Conservation (phyloP, 2,329 filamentous ascomycete species). For the Aspergillus unguis region DNA sequence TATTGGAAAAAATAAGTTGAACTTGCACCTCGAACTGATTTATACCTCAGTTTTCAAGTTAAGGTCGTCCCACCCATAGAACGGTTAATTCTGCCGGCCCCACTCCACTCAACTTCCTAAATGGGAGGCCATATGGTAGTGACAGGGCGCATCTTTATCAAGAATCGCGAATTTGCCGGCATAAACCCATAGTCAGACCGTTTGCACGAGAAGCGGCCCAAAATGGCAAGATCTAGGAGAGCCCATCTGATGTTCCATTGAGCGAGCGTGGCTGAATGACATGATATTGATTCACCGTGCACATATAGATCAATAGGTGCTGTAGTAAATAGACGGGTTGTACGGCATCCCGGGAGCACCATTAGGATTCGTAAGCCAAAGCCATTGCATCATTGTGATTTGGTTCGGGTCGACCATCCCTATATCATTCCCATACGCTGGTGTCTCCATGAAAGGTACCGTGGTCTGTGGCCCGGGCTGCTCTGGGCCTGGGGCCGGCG, state of each 20-base stretch:
- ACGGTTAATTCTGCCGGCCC: constrained; percentile 9
- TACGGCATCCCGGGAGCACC: not conserved
- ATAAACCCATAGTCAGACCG: not conserved
- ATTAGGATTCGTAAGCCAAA: not conserved
- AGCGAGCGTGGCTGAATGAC: too few species aligned
- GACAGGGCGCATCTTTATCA: not conserved
- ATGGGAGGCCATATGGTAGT: constrained; percentile 8
- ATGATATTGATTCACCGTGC: not conserved
- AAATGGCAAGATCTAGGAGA: too few species aligned
- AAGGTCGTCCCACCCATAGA: not conserved
- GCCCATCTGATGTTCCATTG: too few species aligned
- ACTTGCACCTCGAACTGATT: not conserved
- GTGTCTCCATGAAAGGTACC: not conserved
- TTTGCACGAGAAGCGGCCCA: too few species aligned
- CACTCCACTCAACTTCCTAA: constrained; percentile 28
- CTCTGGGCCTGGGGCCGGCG: not conserved
- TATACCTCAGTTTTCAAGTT: not conserved
- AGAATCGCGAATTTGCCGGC: not conserved
- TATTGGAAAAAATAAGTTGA: not conserved
- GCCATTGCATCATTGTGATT: not conserved
- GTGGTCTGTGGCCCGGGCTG: not conserved
- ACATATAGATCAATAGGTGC: not conserved
- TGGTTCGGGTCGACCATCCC: not conserved
- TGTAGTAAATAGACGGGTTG: not conserved
- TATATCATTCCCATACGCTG: not conserved